Base-by-base conservation (phyloP, 805 yeast genomes). In the Monosporozyma yasuniensis region DNA sequence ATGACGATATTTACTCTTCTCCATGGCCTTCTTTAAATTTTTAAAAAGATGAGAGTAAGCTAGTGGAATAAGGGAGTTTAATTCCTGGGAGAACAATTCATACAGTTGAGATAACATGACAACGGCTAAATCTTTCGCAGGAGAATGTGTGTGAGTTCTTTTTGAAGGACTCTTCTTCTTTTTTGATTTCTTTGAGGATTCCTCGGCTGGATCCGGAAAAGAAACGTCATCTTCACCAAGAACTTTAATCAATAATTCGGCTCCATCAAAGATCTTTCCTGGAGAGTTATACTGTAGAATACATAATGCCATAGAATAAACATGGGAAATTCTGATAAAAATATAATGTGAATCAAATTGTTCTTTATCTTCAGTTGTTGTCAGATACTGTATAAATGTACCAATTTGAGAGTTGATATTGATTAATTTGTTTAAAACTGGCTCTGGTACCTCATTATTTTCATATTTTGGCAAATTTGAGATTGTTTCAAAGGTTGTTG, bases 61-160 rank as follows among this genome's bases (percentile, higher is more conserved):
- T 4, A 67, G 50, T 6, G 75, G 70, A 1, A 62, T 57, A 38
- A 70, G 59, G 1, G 74, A 66, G 5, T 64, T 57, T 2, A 71
- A 51, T 10, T 64, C 64, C 11, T 61, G 59, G 1, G 68, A 66
- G 55, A 66, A 71, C 0, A 55, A 49, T 50, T 68, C 68, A 49
- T 66, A 64, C 3, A 71, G 48, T 16, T 61, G 64, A 0, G 56
- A 56, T 12, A 71, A 56, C 1, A 64, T 48, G 0, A 61, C 62
- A 37, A 56, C 56, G 7, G 69, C 61, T 21, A 68, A 12, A 25
- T 64, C 60, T 50, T 66, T 69, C 4, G 62, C 56, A 14, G 63
- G 57, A 1, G 64, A 52, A 35, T 54, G 56, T 8, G 47, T 46
- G 48, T 61, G 57, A 0, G 50, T 46, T 16, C 59, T 58, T 34